Base-by-base conservation (phyloP, 1,139 yeast genomes). In the Candida sp. region DNA sequence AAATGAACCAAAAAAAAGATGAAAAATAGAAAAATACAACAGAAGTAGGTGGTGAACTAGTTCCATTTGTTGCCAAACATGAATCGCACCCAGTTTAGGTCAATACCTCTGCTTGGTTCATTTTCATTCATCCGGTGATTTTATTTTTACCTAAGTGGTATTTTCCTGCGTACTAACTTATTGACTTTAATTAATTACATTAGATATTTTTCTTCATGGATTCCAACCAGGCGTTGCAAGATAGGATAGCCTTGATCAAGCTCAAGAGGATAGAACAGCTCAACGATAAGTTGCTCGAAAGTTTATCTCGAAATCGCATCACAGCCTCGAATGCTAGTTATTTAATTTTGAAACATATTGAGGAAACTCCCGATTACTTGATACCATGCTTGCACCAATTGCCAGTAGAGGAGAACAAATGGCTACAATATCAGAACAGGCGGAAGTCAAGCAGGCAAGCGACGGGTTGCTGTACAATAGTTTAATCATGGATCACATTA, bases 281-380 rank as follows among this genome's bases (percentile, higher is more conserved):
- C 40, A 84, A 84, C 56, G 60, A 64, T 9, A 75, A 80, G 45
- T 64, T 86, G 36, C 77, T 73, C 49, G 73, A 73, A 33, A 79
- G 82, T 41, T 61, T 87, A 38, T 59, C 72, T 6, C 65, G 80
- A 44, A 83, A 84, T 6, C 65, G 95, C 46, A 79, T 84, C 7
- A 80, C 84, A 33, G 87, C 89, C 4, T 83, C 89, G 15, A 79
- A 79, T 50, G 87, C 89, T 5, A 79, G 87, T 36, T 63, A 75
- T 36, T 53, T 63, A 65, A 55, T 72, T 61, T 49, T 72, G 55
- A 70, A 75, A 45, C 74, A 73, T 46, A 67, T 76, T 5, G 65
- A 72, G 36, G 70, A 67, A 27, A 70, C 75, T 12, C 78, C 76
- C 22, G 87, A 81, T 53, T 79, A 74, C 51, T 63, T 78, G 30